Evolutionary conservation across 805 yeast species (phyloP), one percentile per base, ranked within the genome.

Genomic region (Kregervanrija fluxuum): DNA sequence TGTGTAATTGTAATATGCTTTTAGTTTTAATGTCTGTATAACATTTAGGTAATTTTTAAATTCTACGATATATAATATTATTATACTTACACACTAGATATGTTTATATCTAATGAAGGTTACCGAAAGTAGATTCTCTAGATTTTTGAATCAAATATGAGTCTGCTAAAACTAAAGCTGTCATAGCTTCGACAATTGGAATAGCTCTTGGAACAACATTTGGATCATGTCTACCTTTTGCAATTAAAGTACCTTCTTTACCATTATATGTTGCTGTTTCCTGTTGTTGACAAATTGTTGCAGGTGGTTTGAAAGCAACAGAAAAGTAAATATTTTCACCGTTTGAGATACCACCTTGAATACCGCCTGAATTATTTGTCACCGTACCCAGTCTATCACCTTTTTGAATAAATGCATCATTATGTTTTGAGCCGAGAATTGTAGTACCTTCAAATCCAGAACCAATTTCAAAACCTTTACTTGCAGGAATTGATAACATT

Each of bases 221-320:
- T 32, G 99, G 99, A 64, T 93, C 99, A 60, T 93, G 99, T 75
- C 99, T 85, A 45, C 99, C 99, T 64, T 91, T 82, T 33, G 99
- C 96, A 43, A 93, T 95, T 48, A 93, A 73, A 9, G 82, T 79
- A 60, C 99, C 99, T 41, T 70, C 79, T 54, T 76, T 74, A 57
- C 99, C 99, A 22, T 85, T 90, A 68, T 90, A 93, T 40, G 93
- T 77, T 28, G 88, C 78, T 13, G 99, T 93, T 36, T 73, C 67
- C 71, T 93, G 99, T 58, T 85, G 93, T 71, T 90, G 95, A 42
- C 93, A 80, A 54, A 93, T 93, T 36, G 99, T 93, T 41, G 99
- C 99, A 13, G 96, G 97, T 2, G 98, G 90, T 71, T 93, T 93
- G 79, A 93, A 93, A 3, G 98, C 97, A 38, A 93, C 91, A 22